Percentiles rank a stretch among this genome's conserved stretches.
Conservation (phyloP, 2,329 filamentous ascomycete species). For the Scedosporium boydii region DNA sequence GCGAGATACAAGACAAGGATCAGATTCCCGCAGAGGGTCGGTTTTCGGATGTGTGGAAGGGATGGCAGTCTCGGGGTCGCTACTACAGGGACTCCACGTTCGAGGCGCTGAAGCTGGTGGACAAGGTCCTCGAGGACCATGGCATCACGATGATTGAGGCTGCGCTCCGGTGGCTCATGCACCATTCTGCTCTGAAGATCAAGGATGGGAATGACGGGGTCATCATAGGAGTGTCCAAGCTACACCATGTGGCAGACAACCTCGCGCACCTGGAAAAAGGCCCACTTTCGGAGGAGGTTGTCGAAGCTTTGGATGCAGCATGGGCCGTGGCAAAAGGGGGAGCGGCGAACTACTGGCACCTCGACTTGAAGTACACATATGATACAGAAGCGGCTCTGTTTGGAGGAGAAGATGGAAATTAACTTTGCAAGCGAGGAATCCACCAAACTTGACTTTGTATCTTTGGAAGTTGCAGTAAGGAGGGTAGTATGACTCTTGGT, state of each 20-base stretch:
- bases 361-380: conserved; percentile 57
- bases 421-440: too few relatives aligned
- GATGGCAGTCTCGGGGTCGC: conserved; percentile 38
- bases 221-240: conserved; percentile 49
- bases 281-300: conserved; percentile 65
- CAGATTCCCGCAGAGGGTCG: conserved; percentile 55
- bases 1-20: conserved; percentile 64
- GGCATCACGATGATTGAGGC: conserved; percentile 62
- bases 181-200: conserved; percentile 54
- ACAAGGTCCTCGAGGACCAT: conserved; percentile 58
- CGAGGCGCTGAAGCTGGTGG: conserved; percentile 57
- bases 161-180: conserved; percentile 62
- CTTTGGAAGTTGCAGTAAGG: too few relatives aligned
- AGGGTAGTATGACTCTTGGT: too few relatives aligned
- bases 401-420: conserved; percentile 13
- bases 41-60: conserved; percentile 46
- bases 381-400: conserved; percentile 54
- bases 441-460: too few relatives aligned
- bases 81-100: conserved; percentile 63
- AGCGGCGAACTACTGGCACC: conserved; percentile 43
- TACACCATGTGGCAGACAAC: conserved; percentile 48
- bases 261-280: conserved; percentile 54
- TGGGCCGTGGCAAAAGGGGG: conserved; percentile 62
- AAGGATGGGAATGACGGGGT: conserved; percentile 47
- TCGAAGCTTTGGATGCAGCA: conserved; percentile 65